These are phyloP conservation scores for Infundibulicybe gibba DNA, from an alignment of 768 basidiomycete genomes.

Conservation along the genomic window DNA sequence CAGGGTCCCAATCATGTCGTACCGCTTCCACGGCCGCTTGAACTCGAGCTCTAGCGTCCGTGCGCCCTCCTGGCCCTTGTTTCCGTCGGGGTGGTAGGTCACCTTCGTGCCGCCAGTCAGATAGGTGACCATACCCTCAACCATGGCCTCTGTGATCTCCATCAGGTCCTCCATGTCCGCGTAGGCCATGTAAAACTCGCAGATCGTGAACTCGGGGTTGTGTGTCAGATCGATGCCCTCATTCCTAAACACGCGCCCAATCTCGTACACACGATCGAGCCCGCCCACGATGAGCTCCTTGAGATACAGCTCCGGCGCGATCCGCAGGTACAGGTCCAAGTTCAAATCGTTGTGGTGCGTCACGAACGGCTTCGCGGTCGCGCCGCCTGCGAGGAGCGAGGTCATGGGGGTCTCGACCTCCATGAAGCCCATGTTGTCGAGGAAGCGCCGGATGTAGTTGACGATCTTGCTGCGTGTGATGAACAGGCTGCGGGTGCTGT, in stretches of 20 bases:
- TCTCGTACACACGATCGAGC: conserved; percentile 96
- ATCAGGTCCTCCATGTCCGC: conserved; percentile 99
- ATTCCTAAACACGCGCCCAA: conserved; percentile 96
- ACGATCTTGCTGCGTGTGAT: conserved; percentile 85
- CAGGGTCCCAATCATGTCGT: conserved; percentile 96
- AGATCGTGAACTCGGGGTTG: conserved; percentile 99
- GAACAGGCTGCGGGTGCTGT: conserved; percentile 86
- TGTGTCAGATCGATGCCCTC: conserved; percentile 99
- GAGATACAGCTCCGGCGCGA: conserved; percentile 97
- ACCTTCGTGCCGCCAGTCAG: conserved; percentile 76
- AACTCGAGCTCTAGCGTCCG: conserved; percentile 80
- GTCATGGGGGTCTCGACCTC: conserved; percentile 99
- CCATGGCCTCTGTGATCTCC: conserved; percentile 90
- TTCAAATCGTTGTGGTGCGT: conserved; percentile 99
- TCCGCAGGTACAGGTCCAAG: conserved; percentile 93
- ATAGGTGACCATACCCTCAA: conserved; percentile 89
- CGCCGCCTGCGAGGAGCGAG: conserved; percentile 93
- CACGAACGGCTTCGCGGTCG: conserved; percentile 97
- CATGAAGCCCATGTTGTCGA: conserved; percentile 91
- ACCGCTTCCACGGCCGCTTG: conserved; percentile 93
- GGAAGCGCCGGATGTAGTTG: conserved; percentile 89
- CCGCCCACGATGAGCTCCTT: conserved; percentile 98
- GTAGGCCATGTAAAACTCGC: conserved; percentile 99
- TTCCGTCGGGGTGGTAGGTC: conserved; percentile 90
- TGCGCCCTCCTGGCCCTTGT: conserved; percentile 66